phyloP scores from a whole-genome alignment of 179 eudicot species.

The Beta lomatogona region DNA sequence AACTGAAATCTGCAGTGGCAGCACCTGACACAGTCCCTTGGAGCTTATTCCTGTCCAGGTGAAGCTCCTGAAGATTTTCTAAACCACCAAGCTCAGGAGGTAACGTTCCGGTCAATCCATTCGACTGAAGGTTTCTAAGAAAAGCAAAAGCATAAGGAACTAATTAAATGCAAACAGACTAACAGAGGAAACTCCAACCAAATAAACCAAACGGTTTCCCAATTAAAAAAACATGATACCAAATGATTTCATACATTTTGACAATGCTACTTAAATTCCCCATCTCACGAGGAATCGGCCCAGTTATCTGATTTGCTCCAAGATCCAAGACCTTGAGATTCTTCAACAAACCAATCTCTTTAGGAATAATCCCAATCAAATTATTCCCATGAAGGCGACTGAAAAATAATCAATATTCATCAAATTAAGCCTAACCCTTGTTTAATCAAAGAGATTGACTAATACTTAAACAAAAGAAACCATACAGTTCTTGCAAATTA shows the following conservation, averaged over 20 bases:
- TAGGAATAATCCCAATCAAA: conserved; percentile 78
- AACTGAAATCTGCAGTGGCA: conserved; percentile 32
- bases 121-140: conserved; percentile 71
- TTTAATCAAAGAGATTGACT: conserved; percentile 9
- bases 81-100: conserved; percentile 68
- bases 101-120: conserved; percentile 71
- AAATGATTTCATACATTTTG: conserved; percentile 54
- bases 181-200: conserved; percentile 14
- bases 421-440: conserved; percentile 13
- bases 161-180: neutral
- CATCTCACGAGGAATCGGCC: conserved; percentile 75
- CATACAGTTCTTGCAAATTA: conserved; percentile 76
- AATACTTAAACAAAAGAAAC: conserved; percentile 5
- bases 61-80: conserved; percentile 70
- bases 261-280: conserved; percentile 61
- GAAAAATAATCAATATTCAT: conserved; percentile 15
- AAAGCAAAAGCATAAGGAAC: conserved; percentile 20
- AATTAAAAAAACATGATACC: neutral
- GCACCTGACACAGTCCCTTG: conserved; percentile 70
- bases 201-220: conserved; percentile 10
- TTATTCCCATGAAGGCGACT: conserved; percentile 79
- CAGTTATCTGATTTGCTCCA: conserved; percentile 71
- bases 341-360: conserved; percentile 68
- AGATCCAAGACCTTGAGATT: conserved; percentile 76
- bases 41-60: conserved; percentile 82